Conservation (phyloP, 169 alveolate genomes). For the Toxoplasma gondii region DNA sequence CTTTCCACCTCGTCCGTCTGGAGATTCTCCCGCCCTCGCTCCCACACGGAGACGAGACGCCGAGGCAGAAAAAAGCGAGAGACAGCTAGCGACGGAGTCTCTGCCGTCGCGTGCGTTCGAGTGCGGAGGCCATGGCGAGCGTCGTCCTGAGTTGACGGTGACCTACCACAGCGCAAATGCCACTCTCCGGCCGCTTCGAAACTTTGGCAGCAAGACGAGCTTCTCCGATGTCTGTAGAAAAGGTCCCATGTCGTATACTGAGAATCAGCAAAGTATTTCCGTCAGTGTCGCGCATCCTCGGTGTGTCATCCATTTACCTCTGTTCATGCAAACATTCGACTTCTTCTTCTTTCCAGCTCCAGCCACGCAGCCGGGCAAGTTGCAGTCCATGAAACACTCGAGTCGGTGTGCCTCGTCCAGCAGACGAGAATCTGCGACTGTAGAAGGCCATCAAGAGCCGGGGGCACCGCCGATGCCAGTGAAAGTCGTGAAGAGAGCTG, state of each 20-base stretch:
- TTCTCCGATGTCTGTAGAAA: not conserved
- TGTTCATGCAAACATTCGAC: constrained; percentile 21
- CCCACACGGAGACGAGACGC: not conserved
- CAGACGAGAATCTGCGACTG: too few relatives aligned
- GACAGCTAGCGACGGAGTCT: not conserved
- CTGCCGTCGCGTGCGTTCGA: not conserved
- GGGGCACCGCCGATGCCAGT: not conserved
- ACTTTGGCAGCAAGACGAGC: not conserved
- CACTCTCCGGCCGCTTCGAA: not conserved
- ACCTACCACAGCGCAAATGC: constrained; percentile 14
- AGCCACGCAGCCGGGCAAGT: not conserved
- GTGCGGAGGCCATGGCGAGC: not conserved
- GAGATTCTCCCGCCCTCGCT: not conserved
- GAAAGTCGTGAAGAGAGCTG: constrained; percentile 18
- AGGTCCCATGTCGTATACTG: not conserved
- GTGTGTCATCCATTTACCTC: not conserved
- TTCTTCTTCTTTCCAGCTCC: constrained; percentile 1
- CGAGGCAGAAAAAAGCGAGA: not conserved
- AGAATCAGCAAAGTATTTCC: constrained; percentile 19
- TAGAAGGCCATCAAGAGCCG: not conserved
- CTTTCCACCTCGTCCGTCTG: not conserved
- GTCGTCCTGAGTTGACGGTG: not conserved
- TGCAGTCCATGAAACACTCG: too few relatives aligned
- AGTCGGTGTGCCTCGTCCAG: too few relatives aligned
- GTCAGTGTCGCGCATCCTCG: constrained; percentile 21